Evolutionary conservation across 108 stramenopile species (phyloP).

Genomic region (Nannochloropsis gaditana): DNA sequence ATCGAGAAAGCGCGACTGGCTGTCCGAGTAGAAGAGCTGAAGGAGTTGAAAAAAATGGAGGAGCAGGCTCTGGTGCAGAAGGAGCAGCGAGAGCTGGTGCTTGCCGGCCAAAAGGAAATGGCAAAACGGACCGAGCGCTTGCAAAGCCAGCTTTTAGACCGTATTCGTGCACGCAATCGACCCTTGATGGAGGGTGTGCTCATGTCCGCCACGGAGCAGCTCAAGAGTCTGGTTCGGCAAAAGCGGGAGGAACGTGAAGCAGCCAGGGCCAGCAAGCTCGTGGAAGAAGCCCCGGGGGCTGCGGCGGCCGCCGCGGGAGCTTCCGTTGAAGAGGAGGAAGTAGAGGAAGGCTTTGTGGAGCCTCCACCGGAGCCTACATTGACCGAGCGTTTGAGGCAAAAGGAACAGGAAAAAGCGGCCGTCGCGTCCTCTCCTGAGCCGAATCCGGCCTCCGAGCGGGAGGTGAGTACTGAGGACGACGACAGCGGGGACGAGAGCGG

Average conservation of each 20-base stretch:
- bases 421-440: neutral
- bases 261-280: neutral
- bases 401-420: slow-evolving; percentile 16
- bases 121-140: neutral
- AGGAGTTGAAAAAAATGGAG: neutral
- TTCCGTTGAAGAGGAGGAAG: neutral
- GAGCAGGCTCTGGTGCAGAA: neutral
- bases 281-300: slow-evolving; percentile 23
- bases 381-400: neutral
- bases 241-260: slow-evolving; percentile 1
- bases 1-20: neutral
- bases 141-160: neutral
- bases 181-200: neutral
- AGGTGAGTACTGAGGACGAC: slow-evolving; percentile 29
- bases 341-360: neutral
- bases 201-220: neutral
- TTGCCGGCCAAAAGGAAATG: neutral
- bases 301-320: slow-evolving; percentile 18
- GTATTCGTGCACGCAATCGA: neutral
- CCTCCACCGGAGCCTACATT: slow-evolving; percentile 11
- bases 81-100: neutral
- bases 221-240: neutral
- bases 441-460: slow-evolving; percentile 1
- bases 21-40: neutral
- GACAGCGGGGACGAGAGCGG: slow-evolving; percentile 32